Percentiles rank a stretch among this genome's conserved stretches.
These are phyloP conservation scores for Tetrahymena borealis DNA, from an alignment of 73 alveolate species.

Conservation along the genomic window DNA sequence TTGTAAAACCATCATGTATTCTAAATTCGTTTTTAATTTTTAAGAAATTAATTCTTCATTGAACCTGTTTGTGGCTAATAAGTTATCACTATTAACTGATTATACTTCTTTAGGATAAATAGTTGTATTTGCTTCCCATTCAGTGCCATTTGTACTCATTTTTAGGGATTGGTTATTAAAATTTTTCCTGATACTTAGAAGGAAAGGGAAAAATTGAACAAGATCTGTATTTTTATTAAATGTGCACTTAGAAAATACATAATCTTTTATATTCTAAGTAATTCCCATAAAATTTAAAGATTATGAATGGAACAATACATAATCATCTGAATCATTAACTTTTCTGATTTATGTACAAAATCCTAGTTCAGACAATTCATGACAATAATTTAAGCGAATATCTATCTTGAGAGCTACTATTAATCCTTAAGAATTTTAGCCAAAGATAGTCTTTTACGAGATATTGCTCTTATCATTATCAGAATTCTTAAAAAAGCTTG, in stretches of 20 bases:
- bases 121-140: too few relatives aligned
- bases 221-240: neutral
- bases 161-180: neutral
- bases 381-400: neutral
- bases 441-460: neutral
- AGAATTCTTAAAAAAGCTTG: neutral
- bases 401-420: neutral
- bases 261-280: neutral
- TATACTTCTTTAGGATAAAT: too few relatives aligned
- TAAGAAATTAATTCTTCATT: too few relatives aligned
- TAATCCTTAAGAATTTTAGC: neutral
- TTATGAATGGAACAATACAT: neutral
- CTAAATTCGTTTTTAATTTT: too few relatives aligned
- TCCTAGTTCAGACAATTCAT: neutral
- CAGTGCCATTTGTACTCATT: neutral
- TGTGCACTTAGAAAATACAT: neutral
- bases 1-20: too few relatives aligned
- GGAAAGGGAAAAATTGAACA: neutral
- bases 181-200: neutral
- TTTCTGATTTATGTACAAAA: neutral
- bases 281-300: neutral
- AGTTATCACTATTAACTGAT: too few relatives aligned
- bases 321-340: neutral
- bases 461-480: neutral
- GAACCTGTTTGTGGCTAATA: too few relatives aligned